phyloP scores from a whole-genome alignment of 179 eudicot genomes.

The Actinidia arguta region DNA sequence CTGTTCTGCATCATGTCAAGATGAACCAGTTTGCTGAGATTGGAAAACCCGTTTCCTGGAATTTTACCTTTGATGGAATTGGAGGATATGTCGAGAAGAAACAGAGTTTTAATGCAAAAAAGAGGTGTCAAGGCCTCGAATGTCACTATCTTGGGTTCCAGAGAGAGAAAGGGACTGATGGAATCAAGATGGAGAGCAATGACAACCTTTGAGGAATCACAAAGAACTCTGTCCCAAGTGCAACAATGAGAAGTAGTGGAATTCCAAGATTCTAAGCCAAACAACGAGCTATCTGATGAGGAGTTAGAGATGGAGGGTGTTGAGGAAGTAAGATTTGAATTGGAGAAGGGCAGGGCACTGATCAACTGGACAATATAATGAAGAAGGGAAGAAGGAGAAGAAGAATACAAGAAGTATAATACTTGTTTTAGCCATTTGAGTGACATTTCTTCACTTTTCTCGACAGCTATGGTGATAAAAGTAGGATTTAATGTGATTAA shows the following conservation, averaged over 20 bases:
- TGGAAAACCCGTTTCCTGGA: slow-evolving; percentile 42
- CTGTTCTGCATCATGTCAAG: slow-evolving; percentile 51
- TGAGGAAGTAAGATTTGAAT: slow-evolving; percentile 41
- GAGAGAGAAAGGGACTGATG: slow-evolving; percentile 20
- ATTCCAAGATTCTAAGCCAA: slow-evolving; percentile 51
- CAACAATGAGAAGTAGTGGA: slow-evolving; percentile 42
- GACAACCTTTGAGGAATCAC: slow-evolving; percentile 31
- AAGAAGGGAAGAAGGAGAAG: slow-evolving; percentile 22
- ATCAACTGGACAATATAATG: slow-evolving; percentile 36
- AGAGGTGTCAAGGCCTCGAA: slow-evolving; percentile 42
- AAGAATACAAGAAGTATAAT: background rate
- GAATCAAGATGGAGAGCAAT: slow-evolving; percentile 41
- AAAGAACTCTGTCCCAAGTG: slow-evolving; percentile 47
- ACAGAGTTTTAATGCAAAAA: slow-evolving; percentile 38
- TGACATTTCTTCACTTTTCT: background rate
- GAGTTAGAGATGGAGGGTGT: slow-evolving; percentile 19
- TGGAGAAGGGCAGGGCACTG: slow-evolving; percentile 58
- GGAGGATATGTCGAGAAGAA: slow-evolving; percentile 46
- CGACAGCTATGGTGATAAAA: slow-evolving; percentile 2
- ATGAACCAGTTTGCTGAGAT: slow-evolving; percentile 47
- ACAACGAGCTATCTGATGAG: slow-evolving; percentile 23
- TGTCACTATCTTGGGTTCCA: slow-evolving; percentile 6
- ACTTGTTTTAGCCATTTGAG: slow-evolving; percentile 21
- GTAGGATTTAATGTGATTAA: background rate
- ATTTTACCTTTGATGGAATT: slow-evolving; percentile 48